Evolutionary conservation across 1,284 basidiomycete genomes (phyloP), one percentile per base, ranked within the genome.

Genomic region (Naganishia sp.): DNA sequence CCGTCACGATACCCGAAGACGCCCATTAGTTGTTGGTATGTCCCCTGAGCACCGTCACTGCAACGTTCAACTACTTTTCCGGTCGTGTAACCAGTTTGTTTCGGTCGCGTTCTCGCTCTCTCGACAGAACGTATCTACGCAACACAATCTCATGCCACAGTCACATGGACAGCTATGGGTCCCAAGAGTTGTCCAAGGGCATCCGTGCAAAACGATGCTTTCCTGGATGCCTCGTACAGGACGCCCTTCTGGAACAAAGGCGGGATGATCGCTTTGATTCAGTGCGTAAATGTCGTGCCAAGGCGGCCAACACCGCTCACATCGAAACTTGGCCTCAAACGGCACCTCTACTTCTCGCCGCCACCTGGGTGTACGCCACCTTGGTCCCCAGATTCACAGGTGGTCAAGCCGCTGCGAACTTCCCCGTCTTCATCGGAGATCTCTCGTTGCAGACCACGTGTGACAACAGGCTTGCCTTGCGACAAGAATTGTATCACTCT

Each of bases 221-320:
- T 64, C 43, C 55, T 55, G 63, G 63, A 52, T 15, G 42, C 63
- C 63, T 33, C 25, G 13, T 64, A 33, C 63, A 46, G 63, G 63
- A 53, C 63, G 16, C 50, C 63, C 6, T 64, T 64, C 53, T 64
- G 63, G 52, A 64, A 25, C 50, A 64, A 64, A 42, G 44, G 63
- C 16, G 36, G 45, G 21, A 64, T 55, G 39, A 55, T 64, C 23
- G 63, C 44, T 64, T 64, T 39, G 63, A 64, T 21, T 46, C 63
- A 25, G 55, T 56, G 28, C 6, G 55, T 55, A 6, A 44, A 15
- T 28, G 28, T 28, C 28, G 2, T 28, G 28, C 28, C 6, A 45
- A 3, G 3, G 2, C 7, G 1, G 3, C 50, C 21, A n/a, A n/a
- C 25, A 15, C 36, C 23, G 28, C 28, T 28, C 43, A 44, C 6